Base-by-base conservation (phyloP, 306 rosid species). In the Prunus campanulata region DNA sequence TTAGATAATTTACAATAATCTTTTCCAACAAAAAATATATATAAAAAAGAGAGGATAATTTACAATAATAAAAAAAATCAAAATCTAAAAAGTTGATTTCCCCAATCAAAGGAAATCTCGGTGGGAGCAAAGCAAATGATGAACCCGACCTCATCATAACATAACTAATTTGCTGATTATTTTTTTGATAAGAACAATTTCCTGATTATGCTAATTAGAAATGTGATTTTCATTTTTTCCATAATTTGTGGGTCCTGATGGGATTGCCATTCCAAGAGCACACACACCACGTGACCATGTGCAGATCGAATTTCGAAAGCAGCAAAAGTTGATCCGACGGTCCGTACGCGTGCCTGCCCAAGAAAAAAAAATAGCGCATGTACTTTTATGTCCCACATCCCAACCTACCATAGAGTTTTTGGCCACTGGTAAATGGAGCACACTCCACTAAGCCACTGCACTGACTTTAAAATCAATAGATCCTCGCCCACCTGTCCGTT, bases 91-190 rank as follows among this genome's bases (percentile, higher is more conserved):
- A 39, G 9, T 39, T 7, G 44, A 39, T 18, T 52, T 52, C 72
- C 55, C 0, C n/a, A 11, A 46, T 29, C 48, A 29, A 49, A 50
- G 18, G 60, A 49, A 50, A 51, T 8, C 2, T 18, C 11, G 48
- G 3, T 2, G 30, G 25, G 7, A 52, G 11, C 50, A 11, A 3
- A 54, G 12, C 51, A 5, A 35, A 35, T 12, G 3, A 55, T 71
- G 50, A 71, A 11, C 1, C 75, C 75, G 75, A 71, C 66, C 75
- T 6, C 65, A 72, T 42, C 44, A 35, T 15, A 59, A 1, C 56
- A 50, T 10, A 15, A 5, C 49, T 55, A n/a, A 55, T 55, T 56
- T 39, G 9, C 44, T 39, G 9, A 39, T 39, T 39, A 39, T 6
- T 39, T 39, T 7, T 39, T 39, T 39, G 8, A 39, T 39, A 39